Evolutionary conservation across 805 yeast genomes (phyloP), one percentile per base, ranked within the genome.

Genomic region (Lachancea fermentati): DNA sequence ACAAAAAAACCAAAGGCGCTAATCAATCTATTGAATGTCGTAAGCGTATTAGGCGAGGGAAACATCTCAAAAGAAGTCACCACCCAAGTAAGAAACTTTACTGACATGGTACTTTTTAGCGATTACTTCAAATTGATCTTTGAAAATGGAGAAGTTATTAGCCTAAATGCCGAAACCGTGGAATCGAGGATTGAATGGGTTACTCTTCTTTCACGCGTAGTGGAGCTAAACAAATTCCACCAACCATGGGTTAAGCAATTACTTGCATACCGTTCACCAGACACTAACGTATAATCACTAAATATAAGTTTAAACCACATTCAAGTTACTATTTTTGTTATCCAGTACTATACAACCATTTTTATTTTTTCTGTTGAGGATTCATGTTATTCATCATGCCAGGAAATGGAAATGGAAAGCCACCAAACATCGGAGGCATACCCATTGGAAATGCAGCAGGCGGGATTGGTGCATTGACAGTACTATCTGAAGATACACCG

Each of bases 161-260:
- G 79, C 48, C 85, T 91, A 60, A 85, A 85, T n/a, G 91, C 96
- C 13, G 93, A 86, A 39, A 76, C 79, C 32, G 70, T 66, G 34
- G 67, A 60, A 13, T 82, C 78, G 35, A 82, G 79, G 62, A 56
- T 62, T 24, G 65, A 67, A 39, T 91, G 97, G 97, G 73, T 82
- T 38, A 51, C 60, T 3, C 60, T 71, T 1, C 60, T 89, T 42
- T 79, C 79, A 43, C 67, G 67, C 36, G 73, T 82, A 14, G 72
- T 81, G 9, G 68, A 67, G 40, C 65, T 72, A 48, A 79, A 79
- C 58, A 68, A 65, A 48, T 72, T 75, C 52, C 75, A 81, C 39
- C 78, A 78, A 46, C 81, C 73, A 1, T 79, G 85, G 85, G 79
- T 78, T 12, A 73, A 70, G 46, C 44, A 67, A 38, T 66, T 76